phyloP scores from a whole-genome alignment of 2,329 filamentous ascomycete species.

The Alternaria ethzedia region DNA sequence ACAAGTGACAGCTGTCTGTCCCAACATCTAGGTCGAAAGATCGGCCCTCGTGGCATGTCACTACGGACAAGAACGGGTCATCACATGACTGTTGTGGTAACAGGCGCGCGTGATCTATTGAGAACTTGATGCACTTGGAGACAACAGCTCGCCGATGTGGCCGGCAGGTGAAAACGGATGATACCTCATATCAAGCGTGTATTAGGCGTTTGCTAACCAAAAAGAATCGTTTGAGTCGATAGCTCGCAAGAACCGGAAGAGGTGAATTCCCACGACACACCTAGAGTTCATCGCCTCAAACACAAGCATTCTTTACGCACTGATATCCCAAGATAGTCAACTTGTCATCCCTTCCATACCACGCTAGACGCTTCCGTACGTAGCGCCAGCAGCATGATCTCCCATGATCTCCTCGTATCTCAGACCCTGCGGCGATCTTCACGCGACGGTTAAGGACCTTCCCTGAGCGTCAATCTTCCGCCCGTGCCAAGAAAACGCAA shows the following conservation, averaged over 20 bases:
- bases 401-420: conserved; percentile 14
- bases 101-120: neutral
- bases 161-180: neutral
- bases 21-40: neutral
- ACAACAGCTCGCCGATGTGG: neutral
- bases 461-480: conserved; percentile 9
- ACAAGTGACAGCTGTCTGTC: neutral
- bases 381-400: conserved; percentile 3
- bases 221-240: neutral
- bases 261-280: neutral
- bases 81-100: neutral
- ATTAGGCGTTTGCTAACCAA: neutral
- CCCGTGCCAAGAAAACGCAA: conserved; percentile 8
- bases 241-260: neutral
- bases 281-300: neutral
- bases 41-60: neutral
- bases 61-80: neutral
- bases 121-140: neutral
- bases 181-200: neutral
- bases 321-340: neutral
- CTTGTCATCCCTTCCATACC: neutral
- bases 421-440: conserved; percentile 12
- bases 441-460: conserved; percentile 4
- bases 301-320: neutral
- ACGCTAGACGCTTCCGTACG: neutral